Conservation (phyloP, 768 basidiomycete genomes). For the Coprinellus aureogranulatus region DNA sequence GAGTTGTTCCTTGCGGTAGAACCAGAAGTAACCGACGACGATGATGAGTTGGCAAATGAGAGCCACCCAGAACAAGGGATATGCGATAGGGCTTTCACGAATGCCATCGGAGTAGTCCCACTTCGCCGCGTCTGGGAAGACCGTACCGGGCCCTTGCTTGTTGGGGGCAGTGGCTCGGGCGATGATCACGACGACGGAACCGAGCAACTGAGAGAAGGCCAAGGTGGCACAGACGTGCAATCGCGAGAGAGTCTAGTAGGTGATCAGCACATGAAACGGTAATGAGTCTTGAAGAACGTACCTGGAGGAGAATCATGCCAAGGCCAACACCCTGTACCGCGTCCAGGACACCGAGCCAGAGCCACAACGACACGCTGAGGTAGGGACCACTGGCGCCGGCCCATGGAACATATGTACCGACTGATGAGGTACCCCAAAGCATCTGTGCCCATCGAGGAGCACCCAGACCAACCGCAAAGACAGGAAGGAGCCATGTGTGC, state of each 20-base stretch:
- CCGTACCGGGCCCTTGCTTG: constrained; percentile 81
- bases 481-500: constrained; percentile 92
- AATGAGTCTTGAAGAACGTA: constrained; percentile 28
- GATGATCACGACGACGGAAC: constrained; percentile 87
- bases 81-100: constrained; percentile 74
- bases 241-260: constrained; percentile 74
- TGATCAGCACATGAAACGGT: constrained; percentile 14
- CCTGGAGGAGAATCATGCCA: constrained; percentile 85
- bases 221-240: constrained; percentile 93
- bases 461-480: constrained; percentile 93
- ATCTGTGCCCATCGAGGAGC: constrained; percentile 97
- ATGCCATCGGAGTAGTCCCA: constrained; percentile 79
- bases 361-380: constrained; percentile 85
- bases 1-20: constrained; percentile 94
- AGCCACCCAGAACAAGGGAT: constrained; percentile 86
- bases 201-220: constrained; percentile 86
- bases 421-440: constrained; percentile 93
- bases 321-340: constrained; percentile 93
- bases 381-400: constrained; percentile 84
- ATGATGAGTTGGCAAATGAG: constrained; percentile 77
- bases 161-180: constrained; percentile 90
- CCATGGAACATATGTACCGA: constrained; percentile 93
- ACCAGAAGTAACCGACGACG: constrained; percentile 92
- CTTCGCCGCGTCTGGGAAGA: constrained; percentile 88
- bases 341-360: constrained; percentile 94